Evolutionary conservation across 768 basidiomycete genomes (phyloP).

Genomic region (Leccinum aurantiacum): DNA sequence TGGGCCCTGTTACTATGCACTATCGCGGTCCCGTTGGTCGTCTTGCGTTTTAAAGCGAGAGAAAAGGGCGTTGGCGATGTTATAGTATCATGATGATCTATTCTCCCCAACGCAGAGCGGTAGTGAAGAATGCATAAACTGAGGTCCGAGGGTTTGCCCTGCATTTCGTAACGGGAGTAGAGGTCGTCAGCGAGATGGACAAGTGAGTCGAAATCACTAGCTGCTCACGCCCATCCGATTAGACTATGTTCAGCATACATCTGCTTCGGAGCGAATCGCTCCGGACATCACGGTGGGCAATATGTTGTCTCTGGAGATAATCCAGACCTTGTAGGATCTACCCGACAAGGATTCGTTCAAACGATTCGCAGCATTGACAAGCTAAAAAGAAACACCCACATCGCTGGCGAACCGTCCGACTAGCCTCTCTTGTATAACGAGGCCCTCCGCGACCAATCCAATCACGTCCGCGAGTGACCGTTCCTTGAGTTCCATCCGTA

Average conservation of each 20-base stretch:
- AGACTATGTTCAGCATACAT: background rate
- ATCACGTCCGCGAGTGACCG: conserved; percentile 83
- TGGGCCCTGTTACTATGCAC: too few relatives aligned
- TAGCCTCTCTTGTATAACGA: conserved; percentile 64
- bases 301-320: conserved; percentile 60
- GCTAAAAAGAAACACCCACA: conserved; percentile 44
- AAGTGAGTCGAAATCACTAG: conserved; percentile 20
- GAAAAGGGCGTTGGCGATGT: too few relatives aligned
- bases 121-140: conserved; percentile 28
- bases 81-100: conserved; percentile 11
- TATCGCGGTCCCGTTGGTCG: too few relatives aligned
- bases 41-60: too few relatives aligned
- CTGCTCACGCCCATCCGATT: conserved; percentile 19
- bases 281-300: conserved; percentile 82
- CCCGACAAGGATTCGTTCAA: conserved; percentile 3
- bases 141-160: conserved; percentile 18
- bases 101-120: conserved; percentile 26
- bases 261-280: conserved; percentile 46
- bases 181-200: conserved; percentile 27
- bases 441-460: conserved; percentile 56
- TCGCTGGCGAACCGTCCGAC: conserved; percentile 79
- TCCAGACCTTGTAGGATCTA: conserved; percentile 67
- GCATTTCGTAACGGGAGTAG: conserved; percentile 22
- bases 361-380: background rate
- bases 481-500: conserved; percentile 90